Evolutionary conservation across 192 early-diverging fungal genomes (phyloP).

Genomic region (Funneliformis mosseae): DNA sequence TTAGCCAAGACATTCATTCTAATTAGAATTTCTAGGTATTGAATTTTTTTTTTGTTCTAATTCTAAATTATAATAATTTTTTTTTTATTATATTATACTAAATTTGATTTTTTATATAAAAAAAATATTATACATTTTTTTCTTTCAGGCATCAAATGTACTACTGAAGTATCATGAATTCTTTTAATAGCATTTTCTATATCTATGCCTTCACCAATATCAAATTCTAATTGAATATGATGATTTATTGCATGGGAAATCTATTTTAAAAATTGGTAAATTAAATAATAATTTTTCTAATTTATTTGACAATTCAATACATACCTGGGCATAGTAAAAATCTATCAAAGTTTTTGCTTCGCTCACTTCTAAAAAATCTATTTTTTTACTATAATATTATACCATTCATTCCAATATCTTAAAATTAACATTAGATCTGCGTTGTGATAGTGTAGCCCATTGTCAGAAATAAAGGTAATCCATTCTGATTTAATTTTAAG

Average conservation of each 20-base stretch:
- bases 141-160: background rate
- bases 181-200: too few species aligned
- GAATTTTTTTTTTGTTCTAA: background rate
- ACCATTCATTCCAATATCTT: slow-evolving; percentile 7
- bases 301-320: background rate
- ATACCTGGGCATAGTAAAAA: background rate
- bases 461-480: slow-evolving; percentile 6
- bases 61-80: too few species aligned
- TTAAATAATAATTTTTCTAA: background rate
- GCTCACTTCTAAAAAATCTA: slow-evolving; percentile 2
- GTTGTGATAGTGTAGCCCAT: background rate
- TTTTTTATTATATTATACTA: background rate
- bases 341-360: background rate
- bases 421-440: background rate
- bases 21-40: background rate
- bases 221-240: background rate
- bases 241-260: background rate
- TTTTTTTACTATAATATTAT: background rate
- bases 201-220: background rate
- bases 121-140: background rate
- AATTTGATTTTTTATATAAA: background rate
- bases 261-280: background rate
- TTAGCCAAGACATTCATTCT: background rate
- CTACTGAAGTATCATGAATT: too few species aligned
- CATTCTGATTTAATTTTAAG: background rate